Base-by-base conservation (phyloP, 148 eudicot species). In the Chenopodium album region DNA sequence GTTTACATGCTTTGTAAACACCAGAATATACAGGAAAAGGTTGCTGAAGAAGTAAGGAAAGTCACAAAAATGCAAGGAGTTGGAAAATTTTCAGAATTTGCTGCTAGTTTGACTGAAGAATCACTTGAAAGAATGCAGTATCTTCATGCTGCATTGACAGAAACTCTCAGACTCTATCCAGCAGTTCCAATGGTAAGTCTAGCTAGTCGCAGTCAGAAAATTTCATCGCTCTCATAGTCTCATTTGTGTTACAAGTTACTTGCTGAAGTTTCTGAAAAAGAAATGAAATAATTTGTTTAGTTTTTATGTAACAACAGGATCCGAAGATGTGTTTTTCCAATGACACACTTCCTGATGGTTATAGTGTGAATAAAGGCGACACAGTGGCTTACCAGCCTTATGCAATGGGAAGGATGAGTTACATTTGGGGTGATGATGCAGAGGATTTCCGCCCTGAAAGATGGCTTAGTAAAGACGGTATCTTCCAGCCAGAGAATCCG, bases 331-430 rank as follows among this genome's bases (percentile, higher is more conserved):
- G 94, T 83, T 88, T 93, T 47, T 81, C 96, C 1, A 92, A 95
- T 72, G 98, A 93, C 67, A 88, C 88, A 22, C 81, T 92, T 16
- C 98, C 98, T 12, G 93, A 92, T 87, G 98, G 97, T 1, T 89
- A 76, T 75, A 82, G 87, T 80, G 91, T 93, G 81, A 95, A 87
- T 28, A 92, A 91, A 82, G 98, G 96, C 7, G 93, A 92, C 81
- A 73, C 82, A 81, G 93, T 95, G 71, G 78, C 86, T 80, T 93
- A 93, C 78, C 91, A 84, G 72, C 91, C 97, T 1, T 95, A 92
- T 78, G 96, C 97, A 48, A 93, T 95, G 98, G 98, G 97, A 66
- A 87, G 97, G 59, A 95, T 93, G 98, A 83, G 34, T 48, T 89
- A 83, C 74, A 84, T 93, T 59, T 95, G 97, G 97, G 97, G 98